Percentiles rank a stretch among this genome's conserved stretches.
phyloP scores from a whole-genome alignment of 1,139 yeast species.

The Debaryomycetaceae sp. region DNA sequence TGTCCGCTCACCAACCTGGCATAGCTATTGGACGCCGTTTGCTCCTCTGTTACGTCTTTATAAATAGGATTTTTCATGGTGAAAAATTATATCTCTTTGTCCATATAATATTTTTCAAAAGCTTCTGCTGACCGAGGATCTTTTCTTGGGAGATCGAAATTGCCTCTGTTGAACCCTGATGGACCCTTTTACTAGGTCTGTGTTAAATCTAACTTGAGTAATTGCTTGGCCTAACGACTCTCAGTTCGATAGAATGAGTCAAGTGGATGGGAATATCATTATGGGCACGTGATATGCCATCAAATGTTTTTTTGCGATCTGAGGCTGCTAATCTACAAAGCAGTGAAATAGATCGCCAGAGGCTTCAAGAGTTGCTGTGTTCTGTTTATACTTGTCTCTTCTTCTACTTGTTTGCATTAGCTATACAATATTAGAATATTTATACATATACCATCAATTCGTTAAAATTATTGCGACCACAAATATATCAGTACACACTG shows the following conservation, averaged over 20 bases:
- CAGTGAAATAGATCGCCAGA: too few species aligned
- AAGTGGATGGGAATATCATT: not conserved
- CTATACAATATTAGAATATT: too few species aligned
- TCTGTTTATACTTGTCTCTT: too few species aligned
- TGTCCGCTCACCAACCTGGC: conserved; percentile 75
- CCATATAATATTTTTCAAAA: not conserved
- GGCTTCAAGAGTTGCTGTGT: too few species aligned
- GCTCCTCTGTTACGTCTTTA: conserved; percentile 45
- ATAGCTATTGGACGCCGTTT: conserved; percentile 56
- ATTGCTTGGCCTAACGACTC: not conserved
- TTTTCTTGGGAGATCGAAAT: too few species aligned
- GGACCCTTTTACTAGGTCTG: too few species aligned
- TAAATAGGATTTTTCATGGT: conserved; percentile 14
- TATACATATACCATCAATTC: too few species aligned
- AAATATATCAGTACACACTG: not conserved
- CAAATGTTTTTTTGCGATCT: not conserved
- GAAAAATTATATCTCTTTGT: not conserved
- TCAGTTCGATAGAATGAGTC: not conserved
- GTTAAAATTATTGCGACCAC: too few species aligned
- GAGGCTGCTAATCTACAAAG: too few species aligned
- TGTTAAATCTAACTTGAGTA: too few species aligned
- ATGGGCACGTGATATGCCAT: not conserved
- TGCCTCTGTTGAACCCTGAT: too few species aligned
- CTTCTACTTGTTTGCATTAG: too few species aligned
- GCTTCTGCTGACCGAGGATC: not conserved